A percentile compares a stretch with the other conserved stretches of the same genome.
Conservation (phyloP, 495 filamentous ascomycete species). For the Niebla homalea region DNA sequence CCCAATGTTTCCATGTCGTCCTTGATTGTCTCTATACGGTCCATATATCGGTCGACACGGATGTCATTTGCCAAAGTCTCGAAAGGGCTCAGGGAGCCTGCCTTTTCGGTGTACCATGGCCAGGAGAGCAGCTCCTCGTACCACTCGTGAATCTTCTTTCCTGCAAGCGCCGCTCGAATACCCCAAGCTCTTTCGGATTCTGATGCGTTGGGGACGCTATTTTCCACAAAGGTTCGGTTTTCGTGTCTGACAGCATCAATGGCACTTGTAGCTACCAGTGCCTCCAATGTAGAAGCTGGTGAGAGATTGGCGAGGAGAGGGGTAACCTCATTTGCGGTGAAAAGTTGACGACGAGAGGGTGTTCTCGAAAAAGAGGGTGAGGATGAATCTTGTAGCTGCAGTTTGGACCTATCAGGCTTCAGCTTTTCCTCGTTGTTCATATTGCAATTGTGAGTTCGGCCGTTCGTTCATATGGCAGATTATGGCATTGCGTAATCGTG, state of each 20-base stretch:
- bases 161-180: slow-evolving; percentile 57
- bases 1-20: slow-evolving; percentile 66
- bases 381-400: neutral
- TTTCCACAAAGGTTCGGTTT: slow-evolving; percentile 41
- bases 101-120: slow-evolving; percentile 42
- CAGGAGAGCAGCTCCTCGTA: slow-evolving; percentile 61
- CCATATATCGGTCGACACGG: slow-evolving; percentile 53
- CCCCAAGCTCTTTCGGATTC: slow-evolving; percentile 57
- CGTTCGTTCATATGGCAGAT: too few species aligned
- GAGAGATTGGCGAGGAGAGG: slow-evolving; percentile 42
- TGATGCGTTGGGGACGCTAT: slow-evolving; percentile 53
- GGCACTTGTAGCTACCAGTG: slow-evolving; percentile 40
- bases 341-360: slow-evolving; percentile 16
- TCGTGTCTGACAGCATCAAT: slow-evolving; percentile 34
- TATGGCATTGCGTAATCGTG: too few species aligned
- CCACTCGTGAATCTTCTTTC: slow-evolving; percentile 64
- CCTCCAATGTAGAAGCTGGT: slow-evolving; percentile 41
- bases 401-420: too few species aligned
- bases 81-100: neutral
- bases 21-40: slow-evolving; percentile 62
- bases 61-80: slow-evolving; percentile 2
- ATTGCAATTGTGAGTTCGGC: too few species aligned
- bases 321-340: slow-evolving; percentile 22
- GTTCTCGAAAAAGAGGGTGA: slow-evolving; percentile 21
- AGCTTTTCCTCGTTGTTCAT: too few species aligned